phyloP scores from a whole-genome alignment of 1,284 basidiomycete species.

The Cystobasidium slooffiae region DNA sequence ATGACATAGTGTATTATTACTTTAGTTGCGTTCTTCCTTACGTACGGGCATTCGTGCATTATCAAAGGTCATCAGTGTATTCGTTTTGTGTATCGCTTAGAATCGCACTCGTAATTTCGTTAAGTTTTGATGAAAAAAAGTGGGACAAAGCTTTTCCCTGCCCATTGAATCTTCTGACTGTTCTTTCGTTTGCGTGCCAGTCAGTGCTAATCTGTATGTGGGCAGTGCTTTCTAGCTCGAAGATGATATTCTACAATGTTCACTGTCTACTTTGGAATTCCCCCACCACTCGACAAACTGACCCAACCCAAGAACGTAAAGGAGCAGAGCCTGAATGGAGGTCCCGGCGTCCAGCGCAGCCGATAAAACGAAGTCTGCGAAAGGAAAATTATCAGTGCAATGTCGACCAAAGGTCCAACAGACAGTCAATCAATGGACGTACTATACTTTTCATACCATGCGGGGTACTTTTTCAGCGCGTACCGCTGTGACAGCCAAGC shows the following conservation, averaged over 20 bases:
- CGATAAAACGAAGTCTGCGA: slow-evolving; percentile 32
- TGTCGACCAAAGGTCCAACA: neutral
- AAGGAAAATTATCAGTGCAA: neutral
- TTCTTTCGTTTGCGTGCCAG: no score
- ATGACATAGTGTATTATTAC: no score
- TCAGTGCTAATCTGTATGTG: no score
- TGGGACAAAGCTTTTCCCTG: no score
- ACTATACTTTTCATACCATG: slow-evolving; percentile 55
- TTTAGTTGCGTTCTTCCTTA: no score
- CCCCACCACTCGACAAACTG: slow-evolving; percentile 51
- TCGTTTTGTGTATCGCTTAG: neutral
- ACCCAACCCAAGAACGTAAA: slow-evolving; percentile 51
- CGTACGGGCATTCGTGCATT: neutral
- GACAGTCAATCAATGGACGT: neutral
- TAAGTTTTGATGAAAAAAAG: no score
- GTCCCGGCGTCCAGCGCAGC: slow-evolving; percentile 52
- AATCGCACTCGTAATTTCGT: neutral
- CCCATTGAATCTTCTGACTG: no score
- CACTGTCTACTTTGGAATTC: slow-evolving; percentile 49
- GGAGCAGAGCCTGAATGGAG: slow-evolving; percentile 52
- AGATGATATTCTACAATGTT: slow-evolving; percentile 47
- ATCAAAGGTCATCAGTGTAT: neutral
- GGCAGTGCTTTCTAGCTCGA: slow-evolving; percentile 1
- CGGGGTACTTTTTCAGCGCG: slow-evolving; percentile 49
- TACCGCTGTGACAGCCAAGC: slow-evolving; percentile 53